Evolutionary conservation across 768 basidiomycete genomes (phyloP).

Genomic region (Tylopilus rubrobrunneus): DNA sequence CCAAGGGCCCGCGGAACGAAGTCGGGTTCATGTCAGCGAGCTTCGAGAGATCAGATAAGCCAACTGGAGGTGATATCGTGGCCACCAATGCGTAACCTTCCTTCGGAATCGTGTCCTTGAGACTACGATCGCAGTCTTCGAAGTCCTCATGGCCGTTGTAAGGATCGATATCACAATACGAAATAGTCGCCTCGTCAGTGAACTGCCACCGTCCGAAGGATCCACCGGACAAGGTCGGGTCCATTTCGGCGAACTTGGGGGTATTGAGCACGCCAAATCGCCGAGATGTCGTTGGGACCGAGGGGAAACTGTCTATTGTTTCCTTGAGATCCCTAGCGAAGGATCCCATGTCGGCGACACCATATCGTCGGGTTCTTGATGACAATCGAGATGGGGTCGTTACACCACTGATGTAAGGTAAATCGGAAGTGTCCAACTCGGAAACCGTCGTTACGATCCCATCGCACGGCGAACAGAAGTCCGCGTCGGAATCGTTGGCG

Average conservation of each 20-base stretch:
- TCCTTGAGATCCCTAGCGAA: neutral
- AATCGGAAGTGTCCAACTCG: neutral
- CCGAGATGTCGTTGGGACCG: neutral
- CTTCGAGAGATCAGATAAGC: neutral
- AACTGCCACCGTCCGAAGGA: neutral
- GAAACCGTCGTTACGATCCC: neutral
- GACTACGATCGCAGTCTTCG: neutral
- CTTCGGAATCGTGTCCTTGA: neutral
- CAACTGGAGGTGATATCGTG: neutral
- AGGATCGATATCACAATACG: neutral
- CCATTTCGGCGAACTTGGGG: neutral
- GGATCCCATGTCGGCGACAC: constrained; percentile 8
- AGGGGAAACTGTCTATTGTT: neutral
- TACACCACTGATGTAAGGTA: neutral
- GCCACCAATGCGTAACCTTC: neutral
- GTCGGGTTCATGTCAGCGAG: neutral
- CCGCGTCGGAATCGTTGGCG: neutral
- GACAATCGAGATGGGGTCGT: neutral
- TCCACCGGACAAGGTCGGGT: neutral
- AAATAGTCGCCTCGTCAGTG: neutral
- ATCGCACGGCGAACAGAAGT: neutral
- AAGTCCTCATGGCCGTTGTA: neutral
- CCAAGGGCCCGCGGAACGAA: neutral
- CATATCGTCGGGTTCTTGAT: constrained; percentile 6
- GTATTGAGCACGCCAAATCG: neutral